Evolutionary conservation across 2,329 filamentous ascomycete species (phyloP).

Genomic region (Aspergillus alliaceus): DNA sequence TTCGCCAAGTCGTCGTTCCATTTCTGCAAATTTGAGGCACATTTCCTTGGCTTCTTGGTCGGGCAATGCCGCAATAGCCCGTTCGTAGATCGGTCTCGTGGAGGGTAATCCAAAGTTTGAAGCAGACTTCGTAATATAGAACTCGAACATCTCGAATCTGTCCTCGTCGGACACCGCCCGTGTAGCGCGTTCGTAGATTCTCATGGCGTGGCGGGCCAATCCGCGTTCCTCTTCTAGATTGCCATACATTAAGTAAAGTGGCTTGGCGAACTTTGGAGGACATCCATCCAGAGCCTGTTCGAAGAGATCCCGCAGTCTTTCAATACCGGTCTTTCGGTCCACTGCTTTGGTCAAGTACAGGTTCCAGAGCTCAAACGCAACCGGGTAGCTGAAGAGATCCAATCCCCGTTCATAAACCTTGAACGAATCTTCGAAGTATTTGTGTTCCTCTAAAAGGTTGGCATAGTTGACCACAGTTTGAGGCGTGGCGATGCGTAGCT

Average conservation of each 20-base stretch:
- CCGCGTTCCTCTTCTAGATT: conserved; percentile 95
- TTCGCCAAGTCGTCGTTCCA: conserved; percentile 87
- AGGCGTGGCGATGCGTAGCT: conserved; percentile 94
- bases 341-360: conserved; percentile 96
- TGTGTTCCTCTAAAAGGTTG: conserved; percentile 88
- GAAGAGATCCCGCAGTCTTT: conserved; percentile 89
- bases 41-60: conserved; percentile 93
- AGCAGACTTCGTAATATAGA: conserved; percentile 98
- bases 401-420: conserved; percentile 95
- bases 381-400: conserved; percentile 97
- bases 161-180: conserved; percentile 94
- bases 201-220: conserved; percentile 93
- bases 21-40: conserved; percentile 98
- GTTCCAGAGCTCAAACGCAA: conserved; percentile 98
- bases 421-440: conserved; percentile 96
- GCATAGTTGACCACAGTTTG: conserved; percentile 99
- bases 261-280: conserved; percentile 92
- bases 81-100: conserved; percentile 92
- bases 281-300: conserved; percentile 95
- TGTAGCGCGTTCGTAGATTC: conserved; percentile 96
- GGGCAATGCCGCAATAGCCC: conserved; percentile 88
- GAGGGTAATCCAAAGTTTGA: conserved; percentile 97
- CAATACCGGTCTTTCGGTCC: conserved; percentile 92
- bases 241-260: conserved; percentile 96
- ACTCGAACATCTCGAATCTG: conserved; percentile 95